phyloP scores from a whole-genome alignment of 2,329 filamentous ascomycete species.

The Thielaviopsis populi region DNA sequence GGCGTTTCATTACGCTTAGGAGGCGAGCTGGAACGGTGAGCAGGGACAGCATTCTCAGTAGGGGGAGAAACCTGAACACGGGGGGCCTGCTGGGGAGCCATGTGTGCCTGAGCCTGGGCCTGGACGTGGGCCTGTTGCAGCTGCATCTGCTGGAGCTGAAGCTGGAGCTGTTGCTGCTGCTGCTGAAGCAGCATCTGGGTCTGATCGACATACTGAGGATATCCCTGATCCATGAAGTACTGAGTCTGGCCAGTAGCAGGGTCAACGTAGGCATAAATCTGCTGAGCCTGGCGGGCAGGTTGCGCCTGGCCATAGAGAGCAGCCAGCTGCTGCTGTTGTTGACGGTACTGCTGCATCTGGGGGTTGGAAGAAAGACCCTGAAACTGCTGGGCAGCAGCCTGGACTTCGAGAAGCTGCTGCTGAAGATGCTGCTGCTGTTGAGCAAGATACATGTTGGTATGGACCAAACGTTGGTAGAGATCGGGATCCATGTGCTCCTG shows the following conservation, averaged over 20 bases:
- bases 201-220: conserved; percentile 28
- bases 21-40: conserved; percentile 48
- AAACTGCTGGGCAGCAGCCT: conserved; percentile 69
- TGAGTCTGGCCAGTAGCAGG: conserved; percentile 70
- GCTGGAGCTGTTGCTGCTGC: conserved; percentile 31
- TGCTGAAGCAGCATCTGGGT: conserved; percentile 28
- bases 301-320: conserved; percentile 22
- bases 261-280: conserved; percentile 58
- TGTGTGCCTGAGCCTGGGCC: conserved; percentile 17
- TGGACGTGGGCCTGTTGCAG: conserved; percentile 28
- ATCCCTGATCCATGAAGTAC: conserved; percentile 59
- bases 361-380: conserved; percentile 57
- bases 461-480: conserved; percentile 74
- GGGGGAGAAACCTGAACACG: conserved; percentile 74
- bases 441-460: conserved; percentile 80
- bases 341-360: conserved; percentile 32
- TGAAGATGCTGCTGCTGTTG: conserved; percentile 92
- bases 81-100: conserved; percentile 28
- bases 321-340: conserved; percentile 29
- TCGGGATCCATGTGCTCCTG: conserved; percentile 70
- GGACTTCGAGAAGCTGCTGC: conserved; percentile 76
- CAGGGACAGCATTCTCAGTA: conserved; percentile 39
- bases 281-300: conserved; percentile 29
- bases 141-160: conserved; percentile 25
- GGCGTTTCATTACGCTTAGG: conserved; percentile 55